These are phyloP conservation scores for Aureobasidium uvarum DNA, from an alignment of 2,329 filamentous ascomycete genomes.

Conservation along the genomic window DNA sequence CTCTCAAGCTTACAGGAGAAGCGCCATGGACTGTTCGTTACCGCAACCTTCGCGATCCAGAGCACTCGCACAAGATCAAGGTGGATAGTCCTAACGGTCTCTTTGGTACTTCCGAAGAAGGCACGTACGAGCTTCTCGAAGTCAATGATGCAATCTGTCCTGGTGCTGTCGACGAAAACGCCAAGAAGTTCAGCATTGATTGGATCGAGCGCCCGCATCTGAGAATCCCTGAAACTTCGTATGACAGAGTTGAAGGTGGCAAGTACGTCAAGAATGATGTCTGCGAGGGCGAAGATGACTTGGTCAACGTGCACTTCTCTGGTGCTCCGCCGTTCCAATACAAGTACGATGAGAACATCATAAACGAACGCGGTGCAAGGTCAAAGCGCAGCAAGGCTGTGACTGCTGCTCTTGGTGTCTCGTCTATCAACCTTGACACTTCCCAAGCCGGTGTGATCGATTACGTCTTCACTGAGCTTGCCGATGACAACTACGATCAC, in stretches of 20 bases:
- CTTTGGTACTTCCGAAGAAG: slow-evolving; percentile 42
- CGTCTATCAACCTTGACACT: slow-evolving; percentile 83
- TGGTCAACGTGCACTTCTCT: slow-evolving; percentile 74
- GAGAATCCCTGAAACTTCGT: slow-evolving; percentile 58
- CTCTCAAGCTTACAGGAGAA: slow-evolving; percentile 80
- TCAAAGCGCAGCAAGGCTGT: slow-evolving; percentile 68
- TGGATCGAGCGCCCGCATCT: slow-evolving; percentile 83
- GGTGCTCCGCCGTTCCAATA: slow-evolving; percentile 76
- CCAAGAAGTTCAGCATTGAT: slow-evolving; percentile 72
- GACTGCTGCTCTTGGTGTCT: slow-evolving; percentile 71
- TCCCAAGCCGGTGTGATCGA: slow-evolving; percentile 76
- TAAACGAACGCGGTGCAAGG: slow-evolving; percentile 63
- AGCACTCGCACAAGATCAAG: slow-evolving; percentile 36
- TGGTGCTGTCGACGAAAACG: slow-evolving; percentile 71
- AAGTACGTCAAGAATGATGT: slow-evolving; percentile 74
- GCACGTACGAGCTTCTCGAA: slow-evolving; percentile 75
- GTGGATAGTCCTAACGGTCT: slow-evolving; percentile 35
- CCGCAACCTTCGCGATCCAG: slow-evolving; percentile 45
- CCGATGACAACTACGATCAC: slow-evolving; percentile 81
- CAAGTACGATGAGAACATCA: slow-evolving; percentile 75
- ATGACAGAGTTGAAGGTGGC: slow-evolving; percentile 54
- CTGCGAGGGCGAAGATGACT: slow-evolving; percentile 92
- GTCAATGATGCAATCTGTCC: slow-evolving; percentile 79
- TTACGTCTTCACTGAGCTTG: slow-evolving; percentile 80
- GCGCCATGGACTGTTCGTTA: slow-evolving; percentile 80